Percentiles rank a stretch among this genome's conserved stretches.
These are phyloP conservation scores for Biscogniauxia marginata DNA, from an alignment of 2,329 filamentous ascomycete genomes.

Conservation along the genomic window DNA sequence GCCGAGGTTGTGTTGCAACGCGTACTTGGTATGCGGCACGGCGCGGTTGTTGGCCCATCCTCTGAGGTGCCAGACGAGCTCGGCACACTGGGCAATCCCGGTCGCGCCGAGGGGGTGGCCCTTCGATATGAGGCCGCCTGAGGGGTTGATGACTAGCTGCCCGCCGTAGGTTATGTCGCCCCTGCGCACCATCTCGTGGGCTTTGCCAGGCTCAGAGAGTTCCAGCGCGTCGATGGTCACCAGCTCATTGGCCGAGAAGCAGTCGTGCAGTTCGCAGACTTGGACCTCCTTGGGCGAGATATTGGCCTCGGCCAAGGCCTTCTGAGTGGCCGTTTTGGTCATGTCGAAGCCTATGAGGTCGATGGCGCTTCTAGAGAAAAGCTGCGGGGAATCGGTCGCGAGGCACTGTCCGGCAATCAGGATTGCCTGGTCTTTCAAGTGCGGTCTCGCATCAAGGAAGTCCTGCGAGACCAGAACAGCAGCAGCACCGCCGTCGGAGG, in stretches of 20 bases:
- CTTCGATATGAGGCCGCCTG: constrained; percentile 92
- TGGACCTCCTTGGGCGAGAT: constrained; percentile 68
- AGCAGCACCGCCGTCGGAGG: constrained; percentile 87
- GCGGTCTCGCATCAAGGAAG: constrained; percentile 82
- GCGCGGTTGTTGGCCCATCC: constrained; percentile 93
- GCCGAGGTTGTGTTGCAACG: constrained; percentile 90
- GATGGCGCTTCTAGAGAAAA: constrained; percentile 80
- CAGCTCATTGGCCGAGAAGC: constrained; percentile 95
- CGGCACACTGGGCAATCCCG: constrained; percentile 92
- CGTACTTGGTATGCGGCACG: constrained; percentile 65
- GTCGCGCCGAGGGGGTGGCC: constrained; percentile 92
- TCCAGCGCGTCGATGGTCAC: constrained; percentile 84
- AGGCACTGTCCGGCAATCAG: constrained; percentile 85
- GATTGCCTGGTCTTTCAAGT: constrained; percentile 80
- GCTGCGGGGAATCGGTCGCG: constrained; percentile 75
- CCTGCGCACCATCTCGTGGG: constrained; percentile 82
- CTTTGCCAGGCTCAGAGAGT: constrained; percentile 74
- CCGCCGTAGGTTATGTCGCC: constrained; percentile 93
- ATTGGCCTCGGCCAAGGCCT: constrained; percentile 73
- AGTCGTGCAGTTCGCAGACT: constrained; percentile 93
- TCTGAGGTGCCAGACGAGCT: constrained; percentile 91
- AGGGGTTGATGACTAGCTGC: constrained; percentile 83
- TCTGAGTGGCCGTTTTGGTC: constrained; percentile 67
- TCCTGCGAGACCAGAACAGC: constrained; percentile 84
- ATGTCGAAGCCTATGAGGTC: constrained; percentile 90